Percentiles rank a stretch among this genome's conserved stretches.
phyloP scores from a whole-genome alignment of 1,139 yeast species.

The Taiozyma onychis region DNA sequence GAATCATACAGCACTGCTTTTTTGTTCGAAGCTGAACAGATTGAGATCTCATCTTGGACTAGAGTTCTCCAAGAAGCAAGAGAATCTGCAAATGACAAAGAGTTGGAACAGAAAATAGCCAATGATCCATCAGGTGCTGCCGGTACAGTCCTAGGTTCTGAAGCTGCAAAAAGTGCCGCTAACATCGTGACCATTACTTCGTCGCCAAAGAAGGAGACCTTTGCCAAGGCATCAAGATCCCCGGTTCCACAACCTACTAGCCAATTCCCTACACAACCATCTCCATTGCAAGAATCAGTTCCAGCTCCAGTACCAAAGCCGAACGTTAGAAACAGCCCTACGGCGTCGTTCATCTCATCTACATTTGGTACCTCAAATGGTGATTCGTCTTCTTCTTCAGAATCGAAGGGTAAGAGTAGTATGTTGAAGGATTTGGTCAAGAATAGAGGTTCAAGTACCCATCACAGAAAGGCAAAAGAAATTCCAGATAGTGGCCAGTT shows the following conservation, averaged over 20 bases:
- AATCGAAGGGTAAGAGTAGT: conserved; percentile 18
- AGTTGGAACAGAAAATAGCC: conserved; percentile 23
- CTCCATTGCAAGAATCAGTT: background rate
- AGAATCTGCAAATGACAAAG: conserved; percentile 41
- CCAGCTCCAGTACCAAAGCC: background rate
- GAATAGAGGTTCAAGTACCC: conserved; percentile 20
- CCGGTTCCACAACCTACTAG: conserved; percentile 2
- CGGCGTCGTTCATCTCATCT: background rate
- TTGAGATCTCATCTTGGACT: conserved; percentile 52
- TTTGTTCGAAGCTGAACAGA: conserved; percentile 52
- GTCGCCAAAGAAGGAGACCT: conserved; percentile 6
- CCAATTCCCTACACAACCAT: conserved; percentile 1
- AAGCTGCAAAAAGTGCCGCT: conserved; percentile 30
- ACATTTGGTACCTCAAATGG: background rate
- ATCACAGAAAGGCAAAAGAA: conserved; percentile 6
- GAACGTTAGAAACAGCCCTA: background rate
- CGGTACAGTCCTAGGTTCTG: conserved; percentile 26
- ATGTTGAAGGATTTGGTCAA: conserved; percentile 29
- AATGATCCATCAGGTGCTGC: conserved; percentile 27
- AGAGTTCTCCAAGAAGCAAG: conserved; percentile 46
- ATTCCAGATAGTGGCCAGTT: conserved; percentile 16
- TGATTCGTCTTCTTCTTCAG: conserved; percentile 1
- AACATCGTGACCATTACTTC: conserved; percentile 21
- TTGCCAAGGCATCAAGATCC: conserved; percentile 3
- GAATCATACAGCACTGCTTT: conserved; percentile 42